Percentiles rank a stretch among this genome's conserved stretches.
These are phyloP conservation scores for Crucibulum laeve DNA, from an alignment of 768 basidiomycete species.

Conservation along the genomic window DNA sequence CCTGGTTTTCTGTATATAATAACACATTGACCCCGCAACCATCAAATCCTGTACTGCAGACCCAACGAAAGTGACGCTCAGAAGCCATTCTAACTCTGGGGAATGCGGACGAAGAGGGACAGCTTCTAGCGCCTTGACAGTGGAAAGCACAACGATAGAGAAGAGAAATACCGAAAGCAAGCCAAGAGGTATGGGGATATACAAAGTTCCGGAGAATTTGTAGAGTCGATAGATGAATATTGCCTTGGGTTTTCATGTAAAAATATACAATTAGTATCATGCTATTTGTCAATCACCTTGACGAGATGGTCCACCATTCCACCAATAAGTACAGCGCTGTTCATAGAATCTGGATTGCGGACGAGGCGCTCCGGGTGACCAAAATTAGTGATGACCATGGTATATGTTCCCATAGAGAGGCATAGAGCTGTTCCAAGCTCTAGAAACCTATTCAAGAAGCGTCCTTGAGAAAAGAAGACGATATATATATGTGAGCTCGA, in stretches of 20 bases:
- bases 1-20: neutral
- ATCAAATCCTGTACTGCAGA: neutral
- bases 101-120: neutral
- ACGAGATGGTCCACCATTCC: neutral
- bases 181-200: neutral
- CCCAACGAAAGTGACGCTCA: neutral
- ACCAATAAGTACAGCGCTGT: neutral
- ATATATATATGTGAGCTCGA: neutral
- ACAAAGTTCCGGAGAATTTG: neutral
- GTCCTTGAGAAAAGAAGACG: neutral
- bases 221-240: constrained; percentile 1
- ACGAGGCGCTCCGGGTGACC: neutral
- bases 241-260: neutral
- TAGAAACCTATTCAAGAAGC: neutral
- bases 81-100: neutral
- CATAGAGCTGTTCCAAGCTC: neutral
- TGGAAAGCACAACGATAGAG: neutral
- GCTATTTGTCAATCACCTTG: neutral
- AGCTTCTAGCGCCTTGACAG: neutral
- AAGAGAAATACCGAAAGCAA: neutral
- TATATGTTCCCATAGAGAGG: neutral
- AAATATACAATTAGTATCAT: neutral
- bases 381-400: neutral
- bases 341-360: neutral
- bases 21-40: neutral